phyloP scores from a whole-genome alignment of 2,329 filamentous ascomycete species.

The Penicillium verrucosum region DNA sequence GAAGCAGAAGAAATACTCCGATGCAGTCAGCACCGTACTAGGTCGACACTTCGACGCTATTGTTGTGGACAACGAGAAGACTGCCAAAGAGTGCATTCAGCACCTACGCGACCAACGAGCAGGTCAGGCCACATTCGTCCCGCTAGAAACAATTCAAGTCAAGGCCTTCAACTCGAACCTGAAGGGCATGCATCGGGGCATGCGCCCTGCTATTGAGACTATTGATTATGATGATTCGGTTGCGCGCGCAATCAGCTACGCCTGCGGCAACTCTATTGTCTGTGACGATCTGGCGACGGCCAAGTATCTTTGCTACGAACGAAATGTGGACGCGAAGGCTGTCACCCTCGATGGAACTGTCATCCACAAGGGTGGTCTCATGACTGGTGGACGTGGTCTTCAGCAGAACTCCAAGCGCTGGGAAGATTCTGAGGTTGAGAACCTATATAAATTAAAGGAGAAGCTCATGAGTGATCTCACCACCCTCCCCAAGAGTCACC shows the following conservation, averaged over 20 bases:
- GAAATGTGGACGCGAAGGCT: slow-evolving; percentile 82
- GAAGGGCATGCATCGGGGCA: slow-evolving; percentile 80
- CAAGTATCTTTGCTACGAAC: slow-evolving; percentile 83
- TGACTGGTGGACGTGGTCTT: slow-evolving; percentile 88
- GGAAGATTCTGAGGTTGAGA: slow-evolving; percentile 85
- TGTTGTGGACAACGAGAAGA: slow-evolving; percentile 92
- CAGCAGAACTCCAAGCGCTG: slow-evolving; percentile 77
- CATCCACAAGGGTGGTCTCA: slow-evolving; percentile 92
- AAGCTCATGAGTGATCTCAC: slow-evolving; percentile 75
- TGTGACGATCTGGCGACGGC: slow-evolving; percentile 85
- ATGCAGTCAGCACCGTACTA: slow-evolving; percentile 87
- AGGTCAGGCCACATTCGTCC: slow-evolving; percentile 88
- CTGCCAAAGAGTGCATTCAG: slow-evolving; percentile 87
- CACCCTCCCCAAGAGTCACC: slow-evolving; percentile 74
- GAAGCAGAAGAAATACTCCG: slow-evolving; percentile 94
- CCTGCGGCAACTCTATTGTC: slow-evolving; percentile 90
- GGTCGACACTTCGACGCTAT: slow-evolving; percentile 92
- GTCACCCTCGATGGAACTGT: slow-evolving; percentile 94
- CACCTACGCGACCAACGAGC: slow-evolving; percentile 89
- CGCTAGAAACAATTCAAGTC: slow-evolving; percentile 95
- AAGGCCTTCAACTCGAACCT: slow-evolving; percentile 84
- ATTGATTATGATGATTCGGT: slow-evolving; percentile 88
- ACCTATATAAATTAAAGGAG: slow-evolving; percentile 71
- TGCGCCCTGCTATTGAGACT: slow-evolving; percentile 87
- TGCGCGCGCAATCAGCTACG: slow-evolving; percentile 90